phyloP scores from a whole-genome alignment of 805 yeast genomes.

The Lipomyces oligophaga region DNA sequence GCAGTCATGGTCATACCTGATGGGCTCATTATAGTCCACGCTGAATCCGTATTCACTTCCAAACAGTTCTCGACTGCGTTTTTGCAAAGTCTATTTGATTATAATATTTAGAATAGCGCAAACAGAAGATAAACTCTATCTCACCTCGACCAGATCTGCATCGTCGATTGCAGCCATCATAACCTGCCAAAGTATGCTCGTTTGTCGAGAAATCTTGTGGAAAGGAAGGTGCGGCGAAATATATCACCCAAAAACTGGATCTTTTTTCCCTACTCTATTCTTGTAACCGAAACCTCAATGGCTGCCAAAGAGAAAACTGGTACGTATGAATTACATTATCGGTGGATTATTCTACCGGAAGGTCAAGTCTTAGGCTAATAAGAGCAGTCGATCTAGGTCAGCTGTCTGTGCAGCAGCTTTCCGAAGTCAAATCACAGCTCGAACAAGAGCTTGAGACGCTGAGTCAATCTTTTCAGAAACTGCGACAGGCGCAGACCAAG shows the following conservation, averaged over 20 bases:
- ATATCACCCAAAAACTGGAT: no score
- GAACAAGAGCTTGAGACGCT: constrained; percentile 85
- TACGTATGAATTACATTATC: no score
- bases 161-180: constrained; percentile 14
- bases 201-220: no score
- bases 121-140: neutral
- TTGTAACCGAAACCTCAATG: no score
- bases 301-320: no score
- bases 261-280: no score
- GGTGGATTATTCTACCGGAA: no score
- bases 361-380: no score
- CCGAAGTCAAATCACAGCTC: constrained; percentile 75
- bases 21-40: constrained; percentile 25
- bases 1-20: constrained; percentile 22
- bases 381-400: constrained; percentile 58
- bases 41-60: constrained; percentile 27
- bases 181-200: no score
- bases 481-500: constrained; percentile 75
- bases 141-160: constrained; percentile 22
- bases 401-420: constrained; percentile 77
- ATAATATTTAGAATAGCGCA: neutral
- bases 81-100: constrained; percentile 11
- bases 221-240: no score
- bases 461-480: constrained; percentile 75
- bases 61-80: constrained; percentile 29